Percentiles rank a stretch among this genome's conserved stretches.
Evolutionary conservation across 495 filamentous ascomycete species (phyloP).

Genomic region (Pseudevernia furfuracea): DNA sequence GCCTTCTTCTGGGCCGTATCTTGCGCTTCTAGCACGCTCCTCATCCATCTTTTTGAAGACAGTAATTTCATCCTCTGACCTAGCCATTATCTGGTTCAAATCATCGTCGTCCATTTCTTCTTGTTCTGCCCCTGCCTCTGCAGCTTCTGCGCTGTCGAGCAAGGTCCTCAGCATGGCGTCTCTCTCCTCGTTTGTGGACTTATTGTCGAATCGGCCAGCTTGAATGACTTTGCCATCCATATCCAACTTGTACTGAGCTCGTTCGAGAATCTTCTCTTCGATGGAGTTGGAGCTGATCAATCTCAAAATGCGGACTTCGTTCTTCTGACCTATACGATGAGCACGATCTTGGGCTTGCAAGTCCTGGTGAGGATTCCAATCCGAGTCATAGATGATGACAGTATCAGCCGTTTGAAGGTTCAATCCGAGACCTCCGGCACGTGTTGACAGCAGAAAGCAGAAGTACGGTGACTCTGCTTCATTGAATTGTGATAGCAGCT

Average conservation of each 20-base stretch:
- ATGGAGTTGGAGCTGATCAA: constrained; percentile 95
- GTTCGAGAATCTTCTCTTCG: constrained; percentile 96
- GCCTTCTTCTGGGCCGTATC: constrained; percentile 64
- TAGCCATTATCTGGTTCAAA: constrained; percentile 78
- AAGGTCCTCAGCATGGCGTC: constrained; percentile 90
- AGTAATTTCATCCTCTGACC: constrained; percentile 62
- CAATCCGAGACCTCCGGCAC: constrained; percentile 93
- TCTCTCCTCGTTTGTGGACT: constrained; percentile 96
- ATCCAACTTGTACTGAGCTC: constrained; percentile 94
- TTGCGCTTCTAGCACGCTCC: constrained; percentile 52
- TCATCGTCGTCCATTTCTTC: constrained; percentile 98
- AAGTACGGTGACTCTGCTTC: constrained; percentile 84
- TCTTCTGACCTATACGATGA: constrained; percentile 99
- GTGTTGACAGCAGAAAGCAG: constrained; percentile 96
- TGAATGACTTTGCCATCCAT: constrained; percentile 99
- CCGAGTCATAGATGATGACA: constrained; percentile 98
- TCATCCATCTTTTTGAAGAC: constrained; percentile 73
- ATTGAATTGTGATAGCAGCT: constrained; percentile 83
- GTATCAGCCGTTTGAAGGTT: constrained; percentile 97
- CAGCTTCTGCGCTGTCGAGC: constrained; percentile 79
- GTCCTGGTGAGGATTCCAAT: constrained; percentile 99
- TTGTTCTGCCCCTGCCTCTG: constrained; percentile 72
- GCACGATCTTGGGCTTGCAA: constrained; percentile 98
- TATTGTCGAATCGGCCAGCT: constrained; percentile 98
- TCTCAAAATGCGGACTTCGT: constrained; percentile 92